Evolutionary conservation across 805 yeast genomes (phyloP).

Genomic region (Kodamaea lidongshanica): DNA sequence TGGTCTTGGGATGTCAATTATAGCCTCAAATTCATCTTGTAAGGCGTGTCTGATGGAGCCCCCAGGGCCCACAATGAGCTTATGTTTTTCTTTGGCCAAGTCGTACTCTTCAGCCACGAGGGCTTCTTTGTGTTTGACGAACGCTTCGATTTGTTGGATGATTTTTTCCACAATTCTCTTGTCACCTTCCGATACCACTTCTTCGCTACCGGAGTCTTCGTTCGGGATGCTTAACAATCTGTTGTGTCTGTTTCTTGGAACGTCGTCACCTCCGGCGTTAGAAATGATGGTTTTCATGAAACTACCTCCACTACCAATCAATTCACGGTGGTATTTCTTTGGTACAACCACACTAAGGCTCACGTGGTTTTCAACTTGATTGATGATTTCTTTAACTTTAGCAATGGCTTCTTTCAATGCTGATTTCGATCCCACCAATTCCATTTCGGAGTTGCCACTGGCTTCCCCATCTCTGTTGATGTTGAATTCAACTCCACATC

Average conservation of each 20-base stretch:
- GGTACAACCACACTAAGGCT: constrained; percentile 59
- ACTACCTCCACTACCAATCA: constrained; percentile 77
- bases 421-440: constrained; percentile 69
- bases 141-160: constrained; percentile 51
- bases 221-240: constrained; percentile 66
- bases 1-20: constrained; percentile 60
- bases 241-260: constrained; percentile 40
- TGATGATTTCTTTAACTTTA: constrained; percentile 56
- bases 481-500: constrained; percentile 53
- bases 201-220: constrained; percentile 51
- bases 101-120: constrained; percentile 45
- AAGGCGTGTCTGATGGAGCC: constrained; percentile 69
- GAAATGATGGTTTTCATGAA: constrained; percentile 65
- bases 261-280: constrained; percentile 63
- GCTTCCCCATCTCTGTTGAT: constrained; percentile 39
- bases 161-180: constrained; percentile 65
- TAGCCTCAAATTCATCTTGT: constrained; percentile 63
- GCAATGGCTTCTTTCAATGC: constrained; percentile 68
- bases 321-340: constrained; percentile 63
- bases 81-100: constrained; percentile 68
- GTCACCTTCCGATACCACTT: constrained; percentile 69
- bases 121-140: constrained; percentile 62
- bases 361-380: constrained; percentile 56
- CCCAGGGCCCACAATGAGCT: constrained; percentile 72
- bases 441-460: constrained; percentile 53